Evolutionary conservation across 2,329 filamentous ascomycete species (phyloP), one percentile per base, ranked within the genome.

Genomic region (Penicillium verrucosum): DNA sequence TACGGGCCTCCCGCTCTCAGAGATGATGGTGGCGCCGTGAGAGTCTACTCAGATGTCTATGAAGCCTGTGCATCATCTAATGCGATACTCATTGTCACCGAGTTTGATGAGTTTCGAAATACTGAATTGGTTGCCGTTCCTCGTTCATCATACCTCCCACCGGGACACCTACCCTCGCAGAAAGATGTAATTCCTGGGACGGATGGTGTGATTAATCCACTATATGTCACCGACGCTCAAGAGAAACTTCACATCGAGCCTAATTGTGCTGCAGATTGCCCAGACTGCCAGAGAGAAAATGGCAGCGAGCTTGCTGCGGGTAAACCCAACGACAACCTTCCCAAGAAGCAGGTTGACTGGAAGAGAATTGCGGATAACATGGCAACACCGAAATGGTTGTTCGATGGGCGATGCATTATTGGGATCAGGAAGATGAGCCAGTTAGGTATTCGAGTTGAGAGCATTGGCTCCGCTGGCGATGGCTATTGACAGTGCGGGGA

Each of bases 41-140:
- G 54, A 16, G 54, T 63, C 8, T 63, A 61, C 41, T 58, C 59
- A 1, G 40, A 61, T 38, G 51, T 51, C 3, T 61, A 61, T 16
- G 52, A 60, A 12, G 60, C 60, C 6, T 59, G 56, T 10, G 49
- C 57, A 5, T 60, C 50, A 16, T 56, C 59, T 1, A 61, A 61
- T 38, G 60, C 60, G 9, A 56, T 63, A 16, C 37, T 63, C 12
- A 54, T 63, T 34, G 59, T 61, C 30, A 63, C 60, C 14, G 60
- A 63, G 23, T 63, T 61, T 40, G 59, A 61, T 41, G 60, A 63
- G 16, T 63, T 63, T 38, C 49, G 52, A 16, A 61, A 61, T 12
- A 47, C 46, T 8, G 49, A 43, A 12, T 27, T 32, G 21, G 40
- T 23, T 27, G n/a, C 8, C 25, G n/a, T 23, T 23, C 21, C 30